Evolutionary conservation across 768 basidiomycete species (phyloP), one percentile per base, ranked within the genome.

Genomic region (Phallus indusiatus): DNA sequence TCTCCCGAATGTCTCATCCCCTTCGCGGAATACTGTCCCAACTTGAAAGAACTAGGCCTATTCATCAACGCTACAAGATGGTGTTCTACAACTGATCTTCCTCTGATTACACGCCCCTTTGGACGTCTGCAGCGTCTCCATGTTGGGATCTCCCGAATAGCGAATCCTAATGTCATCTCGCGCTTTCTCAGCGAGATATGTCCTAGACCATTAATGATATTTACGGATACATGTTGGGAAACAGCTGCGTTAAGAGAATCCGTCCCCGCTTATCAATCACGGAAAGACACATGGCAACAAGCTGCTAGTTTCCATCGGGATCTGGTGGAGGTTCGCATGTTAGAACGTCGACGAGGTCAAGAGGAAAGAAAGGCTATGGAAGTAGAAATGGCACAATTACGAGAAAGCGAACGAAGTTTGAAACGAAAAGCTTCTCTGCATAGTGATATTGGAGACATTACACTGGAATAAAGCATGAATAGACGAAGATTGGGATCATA

Each of bases 161-260:
- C 64, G 1, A 74, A 80, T 14, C 67, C 74, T 5, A 75, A 71
- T 4, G 63, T 75, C 0, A 76, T 79, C 33, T 76, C 83, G 17
- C 71, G 80, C 11, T 83, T 80, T 63, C 72, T 86, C 56, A 79
- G 78, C 63, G 75, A 75, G 18, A 63, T 86, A 3, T 75, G 77
- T 37, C 80, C 82, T 9, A 2, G 57, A 34, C 57, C 57, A 20
- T 33, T 59, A 17, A 16, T 42, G 18, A 59, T 59, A 16, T 52
- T 59, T 35, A 59, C 57, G 22, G 57, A 59, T 47, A 52, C 57
- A 36, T 59, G 57, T 21, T 59, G 57, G 57, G 57, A 59, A 36
- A 51, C 57, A 37, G 48, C 57, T 10, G 48, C 57, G 16, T 47
- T 59, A 48, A 28, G 57, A 28, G 57, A 59, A 36, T 51, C 50